Evolutionary conservation across 2,329 filamentous ascomycete species (phyloP).

Genomic region (Tolypocladium nubicola): DNA sequence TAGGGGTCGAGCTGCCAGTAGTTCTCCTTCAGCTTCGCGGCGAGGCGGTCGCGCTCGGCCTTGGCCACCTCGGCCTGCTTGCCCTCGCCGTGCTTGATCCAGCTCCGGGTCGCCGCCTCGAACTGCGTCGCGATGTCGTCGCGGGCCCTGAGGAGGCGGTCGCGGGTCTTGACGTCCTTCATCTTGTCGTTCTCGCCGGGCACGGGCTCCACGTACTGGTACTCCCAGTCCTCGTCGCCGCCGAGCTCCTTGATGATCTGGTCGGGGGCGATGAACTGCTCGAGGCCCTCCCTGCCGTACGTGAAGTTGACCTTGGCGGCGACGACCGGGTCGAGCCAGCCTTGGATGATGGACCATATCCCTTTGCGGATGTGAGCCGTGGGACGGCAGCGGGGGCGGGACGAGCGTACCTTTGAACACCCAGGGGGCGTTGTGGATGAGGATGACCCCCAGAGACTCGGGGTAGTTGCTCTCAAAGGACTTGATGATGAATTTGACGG

Average conservation of each 20-base stretch:
- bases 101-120: slow-evolving; percentile 63
- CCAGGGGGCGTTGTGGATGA: slow-evolving; percentile 96
- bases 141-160: slow-evolving; percentile 53
- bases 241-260: slow-evolving; percentile 77
- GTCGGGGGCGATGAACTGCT: slow-evolving; percentile 59
- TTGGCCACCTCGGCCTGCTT: slow-evolving; percentile 36
- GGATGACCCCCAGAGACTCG: slow-evolving; percentile 77
- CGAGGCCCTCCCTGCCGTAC: slow-evolving; percentile 67
- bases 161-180: slow-evolving; percentile 52
- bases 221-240: slow-evolving; percentile 76
- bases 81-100: slow-evolving; percentile 46
- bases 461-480: slow-evolving; percentile 99
- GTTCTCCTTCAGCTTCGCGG: slow-evolving; percentile 53
- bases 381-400: neutral
- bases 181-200: slow-evolving; percentile 67
- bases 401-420: slow-evolving; percentile 68
- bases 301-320: slow-evolving; percentile 91
- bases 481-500: slow-evolving; percentile 98
- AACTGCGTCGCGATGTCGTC: slow-evolving; percentile 58
- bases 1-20: slow-evolving; percentile 92
- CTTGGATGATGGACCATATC: slow-evolving; percentile 89
- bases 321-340: slow-evolving; percentile 95
- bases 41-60: slow-evolving; percentile 49
- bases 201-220: slow-evolving; percentile 68
- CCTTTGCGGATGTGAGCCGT: slow-evolving; percentile 31